Evolutionary conservation across 1,284 basidiomycete species (phyloP), one percentile per base, ranked within the genome.

Genomic region (Heterobasidion parviporum): DNA sequence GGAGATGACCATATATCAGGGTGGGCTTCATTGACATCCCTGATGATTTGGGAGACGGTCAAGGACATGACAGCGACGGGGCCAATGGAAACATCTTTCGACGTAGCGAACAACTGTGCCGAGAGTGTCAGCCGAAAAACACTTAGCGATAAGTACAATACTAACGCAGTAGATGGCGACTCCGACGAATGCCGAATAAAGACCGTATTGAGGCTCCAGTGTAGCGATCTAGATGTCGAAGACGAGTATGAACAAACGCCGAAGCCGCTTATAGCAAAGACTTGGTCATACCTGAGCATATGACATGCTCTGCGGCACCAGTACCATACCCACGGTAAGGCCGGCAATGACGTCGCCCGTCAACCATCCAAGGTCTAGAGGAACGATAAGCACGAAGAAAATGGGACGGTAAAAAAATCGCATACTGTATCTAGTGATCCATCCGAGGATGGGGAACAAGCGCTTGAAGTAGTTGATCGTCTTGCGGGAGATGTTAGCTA

Each of bases 41-140:
- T 74, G 67, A 97, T 89, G 60, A 96, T 85, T 65, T 91, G 85
- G 14, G 91, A 81, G n/a, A 87, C 85, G 38, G 92, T 90, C 54
- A 97, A 82, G 7, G 92, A 96, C 94, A 98, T 97, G 70, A 99
- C 96, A 15, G 96, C 95, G 60, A 96, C 94, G 2, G 94, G 94
- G 53, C 94, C 94, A 62, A 98, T 97, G 10, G 92, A 92, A 38
- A 95, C 90, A 74, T 98, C 94, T 70, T 97, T 97, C 46, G 92
- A 93, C 0, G 94, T 97, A 34, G 94, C 94, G 64, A 94, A 93
- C 68, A 92, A 80, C 87, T 91, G 62, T 35, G 34, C 34, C 26
- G 38, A n/a, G n/a, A 35, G 55, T 47, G 61, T 58, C 47, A 56
- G 53, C 16, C 20, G 8, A 32, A 6, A 14, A 14, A 54, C 54